phyloP scores from a whole-genome alignment of 2,329 filamentous ascomycete genomes.

The Aspergillus glaucus region DNA sequence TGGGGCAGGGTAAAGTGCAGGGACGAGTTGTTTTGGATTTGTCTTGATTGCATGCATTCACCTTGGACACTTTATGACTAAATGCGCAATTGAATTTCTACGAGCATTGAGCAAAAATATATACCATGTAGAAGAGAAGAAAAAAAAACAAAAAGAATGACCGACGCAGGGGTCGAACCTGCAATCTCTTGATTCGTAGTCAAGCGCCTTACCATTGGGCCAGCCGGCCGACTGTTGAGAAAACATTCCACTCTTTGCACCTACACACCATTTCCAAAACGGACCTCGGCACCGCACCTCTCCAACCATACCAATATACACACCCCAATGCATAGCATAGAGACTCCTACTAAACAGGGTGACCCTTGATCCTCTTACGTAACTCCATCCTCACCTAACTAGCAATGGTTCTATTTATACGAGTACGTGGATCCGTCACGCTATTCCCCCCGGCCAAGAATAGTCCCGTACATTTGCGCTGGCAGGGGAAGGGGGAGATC shows the following conservation, averaged over 20 bases:
- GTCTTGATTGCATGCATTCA: conserved; percentile 8
- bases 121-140: neutral
- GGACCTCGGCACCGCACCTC: neutral
- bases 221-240: conserved; percentile 6
- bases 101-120: neutral
- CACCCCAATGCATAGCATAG: too few species aligned
- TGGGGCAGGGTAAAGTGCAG: conserved; percentile 39
- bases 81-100: neutral
- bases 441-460: too few species aligned
- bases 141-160: conserved; percentile 1
- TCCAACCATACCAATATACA: too few species aligned
- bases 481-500: too few species aligned
- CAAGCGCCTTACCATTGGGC: conserved; percentile 2
- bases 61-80: neutral
- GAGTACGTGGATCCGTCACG: too few species aligned
- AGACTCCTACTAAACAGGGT: too few species aligned
- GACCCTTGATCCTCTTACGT: too few species aligned
- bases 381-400: too few species aligned
- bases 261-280: neutral
- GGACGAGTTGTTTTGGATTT: conserved; percentile 46
- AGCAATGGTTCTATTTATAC: too few species aligned
- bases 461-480: too few species aligned
- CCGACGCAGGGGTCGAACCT: conserved; percentile 2
- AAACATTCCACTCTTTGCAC: rapidly evolving
- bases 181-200: conserved; percentile 2